These are phyloP conservation scores for Mollisia scopiformis DNA, from an alignment of 2,329 filamentous ascomycete species.

Conservation along the genomic window DNA sequence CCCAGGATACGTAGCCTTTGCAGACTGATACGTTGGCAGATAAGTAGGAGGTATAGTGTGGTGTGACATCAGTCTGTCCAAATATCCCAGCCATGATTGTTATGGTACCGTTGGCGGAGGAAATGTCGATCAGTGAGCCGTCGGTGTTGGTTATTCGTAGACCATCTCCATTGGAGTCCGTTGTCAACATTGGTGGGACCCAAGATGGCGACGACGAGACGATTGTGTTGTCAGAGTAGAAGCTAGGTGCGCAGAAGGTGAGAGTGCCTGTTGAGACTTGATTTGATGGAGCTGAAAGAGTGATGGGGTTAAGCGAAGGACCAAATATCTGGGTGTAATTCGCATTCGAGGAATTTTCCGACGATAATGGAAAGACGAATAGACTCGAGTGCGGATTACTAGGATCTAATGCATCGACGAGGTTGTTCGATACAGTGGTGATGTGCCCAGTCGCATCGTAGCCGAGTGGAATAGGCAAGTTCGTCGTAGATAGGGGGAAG, in stretches of 20 bases:
- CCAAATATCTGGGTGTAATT: background rate
- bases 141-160: conserved; percentile 7
- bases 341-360: background rate
- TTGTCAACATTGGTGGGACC: background rate
- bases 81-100: conserved; percentile 2
- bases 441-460: background rate
- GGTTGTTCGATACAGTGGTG: conserved; percentile 3
- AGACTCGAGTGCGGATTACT: conserved; percentile 3
- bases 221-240: conserved; percentile 10
- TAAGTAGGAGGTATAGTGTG: conserved; percentile 4
- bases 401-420: conserved; percentile 3
- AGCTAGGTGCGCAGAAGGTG: conserved; percentile 10
- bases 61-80: background rate
- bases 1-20: conserved; percentile 9
- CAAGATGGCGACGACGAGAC: background rate
- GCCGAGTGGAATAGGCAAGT: background rate
- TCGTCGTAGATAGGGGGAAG: background rate
- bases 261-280: conserved; percentile 1
- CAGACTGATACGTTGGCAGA: conserved; percentile 1
- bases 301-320: background rate
- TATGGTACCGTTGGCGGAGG: conserved; percentile 2
- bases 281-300: background rate
- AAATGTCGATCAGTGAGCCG: conserved; percentile 7
- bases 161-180: background rate
- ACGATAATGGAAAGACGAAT: background rate